These are phyloP conservation scores for Trichoderma gamsii DNA, from an alignment of 495 filamentous ascomycete genomes.

Conservation along the genomic window DNA sequence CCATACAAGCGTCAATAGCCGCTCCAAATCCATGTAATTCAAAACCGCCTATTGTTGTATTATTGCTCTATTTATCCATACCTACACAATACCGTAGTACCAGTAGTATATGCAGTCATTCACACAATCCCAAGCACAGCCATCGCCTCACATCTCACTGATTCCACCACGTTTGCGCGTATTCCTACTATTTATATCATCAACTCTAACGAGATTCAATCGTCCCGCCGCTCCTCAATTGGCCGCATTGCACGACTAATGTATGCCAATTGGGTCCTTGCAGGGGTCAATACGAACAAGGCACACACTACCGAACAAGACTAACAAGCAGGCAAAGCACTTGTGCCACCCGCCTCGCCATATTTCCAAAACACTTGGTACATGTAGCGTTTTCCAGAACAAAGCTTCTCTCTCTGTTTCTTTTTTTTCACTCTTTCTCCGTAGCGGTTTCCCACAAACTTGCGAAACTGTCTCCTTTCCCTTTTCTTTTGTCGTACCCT, in stretches of 20 bases:
- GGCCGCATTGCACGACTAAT: slow-evolving; percentile 7
- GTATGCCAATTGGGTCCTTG: background rate
- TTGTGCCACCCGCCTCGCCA: background rate
- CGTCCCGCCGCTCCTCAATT: background rate
- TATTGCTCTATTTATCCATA: too few species aligned
- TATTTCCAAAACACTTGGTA: background rate
- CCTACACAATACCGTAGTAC: too few species aligned
- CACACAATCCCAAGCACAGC: background rate
- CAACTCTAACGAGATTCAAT: background rate
- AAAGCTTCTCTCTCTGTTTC: background rate
- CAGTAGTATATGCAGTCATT: too few species aligned
- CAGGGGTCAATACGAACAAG: slow-evolving; percentile 1
- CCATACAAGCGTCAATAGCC: too few species aligned
- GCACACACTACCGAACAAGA: background rate
- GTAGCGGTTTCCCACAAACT: background rate
- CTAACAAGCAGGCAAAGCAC: background rate
- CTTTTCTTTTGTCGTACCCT: background rate
- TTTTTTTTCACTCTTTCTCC: background rate
- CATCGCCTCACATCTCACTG: background rate
- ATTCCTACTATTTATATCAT: slow-evolving; percentile 1
- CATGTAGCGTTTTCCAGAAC: background rate
- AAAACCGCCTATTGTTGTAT: too few species aligned
- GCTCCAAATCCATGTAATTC: too few species aligned
- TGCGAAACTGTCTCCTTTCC: background rate
- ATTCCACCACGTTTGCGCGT: background rate